Conservation (phyloP, 2,329 filamentous ascomycete species). For the Myotisia sp. region DNA sequence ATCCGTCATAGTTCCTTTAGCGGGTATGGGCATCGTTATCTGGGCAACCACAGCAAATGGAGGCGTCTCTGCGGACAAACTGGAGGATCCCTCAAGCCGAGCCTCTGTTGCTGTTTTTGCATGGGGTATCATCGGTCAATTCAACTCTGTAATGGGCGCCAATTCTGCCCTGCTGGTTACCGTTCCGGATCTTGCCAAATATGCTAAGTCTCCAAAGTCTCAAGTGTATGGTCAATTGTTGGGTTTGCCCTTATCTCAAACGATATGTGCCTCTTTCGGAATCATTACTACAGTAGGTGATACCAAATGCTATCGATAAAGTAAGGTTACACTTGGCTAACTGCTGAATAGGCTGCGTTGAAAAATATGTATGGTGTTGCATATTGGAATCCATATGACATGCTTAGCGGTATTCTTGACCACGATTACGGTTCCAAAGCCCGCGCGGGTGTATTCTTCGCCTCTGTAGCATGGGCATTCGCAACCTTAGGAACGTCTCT, state of each 20-base stretch:
- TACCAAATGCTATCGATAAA: background rate
- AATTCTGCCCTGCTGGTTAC: constrained; percentile 25
- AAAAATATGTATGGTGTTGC: constrained; percentile 24
- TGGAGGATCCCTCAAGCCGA: constrained; percentile 9
- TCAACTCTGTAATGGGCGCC: constrained; percentile 28
- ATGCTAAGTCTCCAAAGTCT: constrained; percentile 22
- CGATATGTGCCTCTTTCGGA: constrained; percentile 15
- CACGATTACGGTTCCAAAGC: constrained; percentile 21
- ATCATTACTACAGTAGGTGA: constrained; percentile 14
- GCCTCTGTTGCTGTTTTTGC: constrained; percentile 18
- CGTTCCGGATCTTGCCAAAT: constrained; percentile 26
- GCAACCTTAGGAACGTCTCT: constrained; percentile 15
- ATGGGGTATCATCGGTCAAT: constrained; percentile 27
- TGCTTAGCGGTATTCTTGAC: constrained; percentile 25
- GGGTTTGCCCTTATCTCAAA: constrained; percentile 13
- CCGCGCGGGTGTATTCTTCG: constrained; percentile 24
- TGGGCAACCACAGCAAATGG: constrained; percentile 21
- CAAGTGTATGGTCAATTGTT: constrained; percentile 19
- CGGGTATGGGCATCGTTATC: constrained; percentile 25
- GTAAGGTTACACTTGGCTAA: background rate
- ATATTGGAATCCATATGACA: constrained; percentile 27
- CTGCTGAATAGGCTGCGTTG: constrained; percentile 17
- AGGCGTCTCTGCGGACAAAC: constrained; percentile 13
- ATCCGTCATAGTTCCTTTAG: constrained; percentile 23
- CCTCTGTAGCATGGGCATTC: constrained; percentile 14